Conservation (phyloP, 2,329 filamentous ascomycete species). For the Cordyceps tenuipes region DNA sequence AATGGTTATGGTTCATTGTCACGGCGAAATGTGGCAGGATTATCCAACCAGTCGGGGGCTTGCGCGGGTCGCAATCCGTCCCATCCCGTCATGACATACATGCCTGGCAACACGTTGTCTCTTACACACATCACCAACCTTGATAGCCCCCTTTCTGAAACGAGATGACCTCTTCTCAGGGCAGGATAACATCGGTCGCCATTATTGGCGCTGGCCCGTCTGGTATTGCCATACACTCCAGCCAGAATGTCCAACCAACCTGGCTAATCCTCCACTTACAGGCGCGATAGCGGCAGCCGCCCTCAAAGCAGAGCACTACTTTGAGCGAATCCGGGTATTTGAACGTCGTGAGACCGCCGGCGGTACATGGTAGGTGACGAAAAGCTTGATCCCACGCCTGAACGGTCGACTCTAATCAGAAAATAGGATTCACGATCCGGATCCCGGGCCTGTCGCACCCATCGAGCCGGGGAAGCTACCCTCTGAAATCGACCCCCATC, state of each 20-base stretch:
- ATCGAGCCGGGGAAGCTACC: constrained; percentile 36
- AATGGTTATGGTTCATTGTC: not conserved
- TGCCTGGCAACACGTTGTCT: not conserved
- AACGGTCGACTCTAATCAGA: not conserved
- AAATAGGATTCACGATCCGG: constrained; percentile 43
- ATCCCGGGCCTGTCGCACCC: constrained; percentile 25
- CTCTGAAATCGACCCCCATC: constrained; percentile 35
- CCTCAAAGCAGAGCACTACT: constrained; percentile 36
- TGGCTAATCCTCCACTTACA: constrained; percentile 15
- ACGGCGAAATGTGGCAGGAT: not conserved
- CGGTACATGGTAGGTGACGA: constrained; percentile 33
- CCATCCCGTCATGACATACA: not conserved
- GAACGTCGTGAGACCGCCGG: constrained; percentile 34
- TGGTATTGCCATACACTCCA: constrained; percentile 20
- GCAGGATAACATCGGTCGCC: constrained; percentile 30
- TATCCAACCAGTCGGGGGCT: not conserved
- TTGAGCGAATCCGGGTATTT: constrained; percentile 33
- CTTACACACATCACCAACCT: not conserved
- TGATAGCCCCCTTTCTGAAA: not conserved
- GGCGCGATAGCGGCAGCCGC: constrained; percentile 40
- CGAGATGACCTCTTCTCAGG: constrained; percentile 10
- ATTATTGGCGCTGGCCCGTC: constrained; percentile 36
- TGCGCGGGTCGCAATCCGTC: not conserved
- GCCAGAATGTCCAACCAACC: not conserved
- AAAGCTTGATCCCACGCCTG: not conserved